Conservation (phyloP, 805 yeast genomes). For the Starmerella tilneyi region DNA sequence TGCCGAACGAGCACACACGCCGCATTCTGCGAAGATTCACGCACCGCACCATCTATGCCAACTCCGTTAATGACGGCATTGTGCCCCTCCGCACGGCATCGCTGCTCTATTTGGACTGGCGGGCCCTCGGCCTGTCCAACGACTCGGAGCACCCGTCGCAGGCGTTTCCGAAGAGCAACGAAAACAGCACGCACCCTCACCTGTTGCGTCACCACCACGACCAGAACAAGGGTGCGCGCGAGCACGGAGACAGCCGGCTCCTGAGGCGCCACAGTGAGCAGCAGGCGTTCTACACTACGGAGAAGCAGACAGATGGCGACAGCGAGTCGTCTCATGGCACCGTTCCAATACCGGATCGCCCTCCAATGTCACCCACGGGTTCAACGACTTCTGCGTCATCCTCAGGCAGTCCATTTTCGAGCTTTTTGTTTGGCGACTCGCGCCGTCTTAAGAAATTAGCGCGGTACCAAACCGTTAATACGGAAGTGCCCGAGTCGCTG, state of each 20-base stretch:
- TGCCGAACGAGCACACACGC: conserved; percentile 70
- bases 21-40: conserved; percentile 50
- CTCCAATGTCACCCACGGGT: background rate
- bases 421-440: conserved; percentile 15
- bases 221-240: background rate
- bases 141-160: conserved; percentile 31
- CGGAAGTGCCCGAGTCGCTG: background rate
- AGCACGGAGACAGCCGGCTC: too few species aligned
- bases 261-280: background rate
- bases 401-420: background rate
- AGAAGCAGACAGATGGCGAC: too few species aligned
- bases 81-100: conserved; percentile 91
- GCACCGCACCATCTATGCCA: conserved; percentile 76
- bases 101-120: conserved; percentile 74
- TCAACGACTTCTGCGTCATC: background rate
- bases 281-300: background rate
- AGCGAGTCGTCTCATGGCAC: too few species aligned
- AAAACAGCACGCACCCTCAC: conserved; percentile 4
- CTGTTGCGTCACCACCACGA: conserved; percentile 3
- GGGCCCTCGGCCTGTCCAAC: conserved; percentile 49
- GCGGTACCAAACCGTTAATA: conserved; percentile 13
- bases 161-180: conserved; percentile 17
- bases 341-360: background rate
- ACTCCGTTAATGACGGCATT: conserved; percentile 84
- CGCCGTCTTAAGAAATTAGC: background rate